These are phyloP conservation scores for Yarrowia galli DNA, from an alignment of 1,139 yeast genomes.

Conservation along the genomic window DNA sequence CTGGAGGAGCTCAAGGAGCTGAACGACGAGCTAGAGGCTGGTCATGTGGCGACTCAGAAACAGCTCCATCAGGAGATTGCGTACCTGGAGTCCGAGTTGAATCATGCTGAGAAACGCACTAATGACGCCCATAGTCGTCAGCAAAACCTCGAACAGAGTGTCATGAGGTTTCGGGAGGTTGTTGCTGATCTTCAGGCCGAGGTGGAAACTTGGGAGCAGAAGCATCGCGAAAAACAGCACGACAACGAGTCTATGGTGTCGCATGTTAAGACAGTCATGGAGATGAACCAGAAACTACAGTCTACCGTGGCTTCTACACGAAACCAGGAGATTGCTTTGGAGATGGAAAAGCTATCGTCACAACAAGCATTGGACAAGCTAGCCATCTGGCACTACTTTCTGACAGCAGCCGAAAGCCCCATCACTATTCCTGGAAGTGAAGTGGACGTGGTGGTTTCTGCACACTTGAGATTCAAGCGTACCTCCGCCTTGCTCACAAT, in stretches of 20 bases:
- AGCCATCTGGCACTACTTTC: slow-evolving; percentile 43
- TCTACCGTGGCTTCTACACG: slow-evolving; percentile 44
- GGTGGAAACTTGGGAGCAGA: slow-evolving; percentile 44
- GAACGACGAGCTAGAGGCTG: slow-evolving; percentile 68
- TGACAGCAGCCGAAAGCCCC: slow-evolving; percentile 30
- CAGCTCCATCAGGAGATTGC: slow-evolving; percentile 60
- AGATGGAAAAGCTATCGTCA: slow-evolving; percentile 46
- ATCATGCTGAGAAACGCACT: slow-evolving; percentile 49
- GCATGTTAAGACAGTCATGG: slow-evolving; percentile 45
- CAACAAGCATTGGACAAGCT: slow-evolving; percentile 48
- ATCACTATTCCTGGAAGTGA: slow-evolving; percentile 26
- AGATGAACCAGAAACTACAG: slow-evolving; percentile 46
- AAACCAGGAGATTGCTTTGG: slow-evolving; percentile 47
- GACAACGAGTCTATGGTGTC: slow-evolving; percentile 41
- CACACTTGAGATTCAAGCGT: slow-evolving; percentile 20
- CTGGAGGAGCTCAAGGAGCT: slow-evolving; percentile 66
- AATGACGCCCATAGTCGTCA: slow-evolving; percentile 52
- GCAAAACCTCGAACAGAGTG: slow-evolving; percentile 50
- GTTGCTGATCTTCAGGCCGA: slow-evolving; percentile 49
- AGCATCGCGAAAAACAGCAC: slow-evolving; percentile 43
- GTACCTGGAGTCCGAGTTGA: slow-evolving; percentile 49
- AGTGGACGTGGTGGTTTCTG: slow-evolving; percentile 30
- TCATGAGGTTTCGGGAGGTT: slow-evolving; percentile 48
- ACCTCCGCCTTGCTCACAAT: background rate
- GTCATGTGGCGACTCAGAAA: slow-evolving; percentile 62